Percentiles rank a stretch among this genome's conserved stretches.
These are phyloP conservation scores for Adansonia madagascariensis DNA, from an alignment of 441 rosid genomes.

Conservation along the genomic window DNA sequence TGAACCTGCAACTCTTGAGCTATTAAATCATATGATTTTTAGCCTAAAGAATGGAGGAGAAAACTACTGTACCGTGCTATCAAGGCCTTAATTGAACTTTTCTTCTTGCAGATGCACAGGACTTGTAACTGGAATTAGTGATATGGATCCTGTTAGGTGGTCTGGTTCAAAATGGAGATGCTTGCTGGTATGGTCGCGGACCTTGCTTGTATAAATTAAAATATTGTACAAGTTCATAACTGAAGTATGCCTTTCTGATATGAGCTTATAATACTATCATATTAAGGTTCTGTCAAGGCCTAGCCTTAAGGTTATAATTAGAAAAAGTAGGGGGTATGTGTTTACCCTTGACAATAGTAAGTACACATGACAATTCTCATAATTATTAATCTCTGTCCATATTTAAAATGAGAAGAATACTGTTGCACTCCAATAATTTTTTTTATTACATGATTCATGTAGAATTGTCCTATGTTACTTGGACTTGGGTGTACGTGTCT, in stretches of 20 bases:
- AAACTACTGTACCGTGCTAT: background rate
- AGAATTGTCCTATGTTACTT: background rate
- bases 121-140: slow-evolving; percentile 73
- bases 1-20: slow-evolving; percentile 16
- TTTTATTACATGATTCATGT: background rate
- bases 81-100: slow-evolving; percentile 20
- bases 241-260: slow-evolving; percentile 17
- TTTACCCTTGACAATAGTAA: background rate
- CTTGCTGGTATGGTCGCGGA: slow-evolving; percentile 56
- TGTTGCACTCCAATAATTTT: too few species aligned
- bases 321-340: background rate
- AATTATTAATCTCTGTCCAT: background rate
- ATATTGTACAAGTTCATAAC: background rate
- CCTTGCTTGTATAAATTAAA: background rate
- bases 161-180: slow-evolving; percentile 94
- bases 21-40: background rate
- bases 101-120: slow-evolving; percentile 65
- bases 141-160: slow-evolving; percentile 81
- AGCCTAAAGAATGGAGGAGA: background rate
- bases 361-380: background rate
- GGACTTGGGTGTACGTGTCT: too few species aligned
- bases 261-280: background rate
- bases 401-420: background rate
- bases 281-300: background rate
- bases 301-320: background rate